Base-by-base conservation (phyloP, 2,329 filamentous ascomycete species). In the Diaporthe citrichinensis region DNA sequence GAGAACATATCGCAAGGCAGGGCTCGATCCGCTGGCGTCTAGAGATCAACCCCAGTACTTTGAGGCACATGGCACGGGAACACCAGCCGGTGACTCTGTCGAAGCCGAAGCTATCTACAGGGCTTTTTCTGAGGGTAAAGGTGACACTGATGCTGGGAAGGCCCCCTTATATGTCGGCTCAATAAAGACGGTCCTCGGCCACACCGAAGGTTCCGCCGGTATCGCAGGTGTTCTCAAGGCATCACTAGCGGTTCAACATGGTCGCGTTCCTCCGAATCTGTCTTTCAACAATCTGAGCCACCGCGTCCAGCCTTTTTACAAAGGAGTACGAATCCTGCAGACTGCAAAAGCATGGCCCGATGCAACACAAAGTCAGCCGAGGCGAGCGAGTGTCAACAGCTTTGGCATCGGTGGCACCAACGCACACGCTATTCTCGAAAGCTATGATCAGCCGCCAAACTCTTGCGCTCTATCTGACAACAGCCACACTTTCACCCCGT, bases 161-260 rank as follows among this genome's bases (percentile, higher is more conserved):
- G 17, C 14, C n/a, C 58, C 17, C 3, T 51, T 84, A 57, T 69
- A 81, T 8, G 81, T 83, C 0, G 82, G 81, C 4, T 83, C 81
- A 0, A 76, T 83, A 46, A 84, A 83, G 74, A 83, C 82, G 0
- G 79, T 83, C 0, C 78, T 84, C 14, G 86, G 86, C 12, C 86
- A 88, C 72, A 84, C 83, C 0, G 86, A 87, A 78, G 84, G 84
- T 9, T 81, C 84, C 1, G 84, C 85, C 7, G 86, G 86, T 4
- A 77, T 87, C 23, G 85, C 85, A 0, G 83, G 83, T 28, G 65
- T 87, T 31, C 79, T 87, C 20, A 86, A 85, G 76, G 80, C 81
- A 0, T 73, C 85, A 7, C 77, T 84, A 9, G 79, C 80, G 39
- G 77, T 86, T 72, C 84, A 85, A 77, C 79, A 85, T 15, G 80